Conservation (phyloP, 805 yeast genomes). For the Nakazawaea siamensis region DNA sequence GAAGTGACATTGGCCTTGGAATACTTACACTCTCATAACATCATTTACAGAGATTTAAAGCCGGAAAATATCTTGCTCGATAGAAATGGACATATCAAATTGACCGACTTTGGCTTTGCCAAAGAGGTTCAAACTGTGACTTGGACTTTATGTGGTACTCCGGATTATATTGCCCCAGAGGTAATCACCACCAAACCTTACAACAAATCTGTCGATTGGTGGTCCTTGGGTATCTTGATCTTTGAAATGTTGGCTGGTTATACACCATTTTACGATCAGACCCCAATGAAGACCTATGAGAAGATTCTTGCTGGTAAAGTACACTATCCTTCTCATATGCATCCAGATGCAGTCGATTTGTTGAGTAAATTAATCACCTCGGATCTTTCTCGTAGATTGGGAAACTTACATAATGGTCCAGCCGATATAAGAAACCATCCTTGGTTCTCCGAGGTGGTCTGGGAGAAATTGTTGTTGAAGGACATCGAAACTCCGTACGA, state of each 20-base stretch:
- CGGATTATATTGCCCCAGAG: conserved; percentile 59
- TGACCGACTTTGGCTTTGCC: conserved; percentile 58
- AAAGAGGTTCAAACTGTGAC: conserved; percentile 53
- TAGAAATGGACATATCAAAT: conserved; percentile 51
- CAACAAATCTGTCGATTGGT: conserved; percentile 58
- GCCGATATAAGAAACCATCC: conserved; percentile 48
- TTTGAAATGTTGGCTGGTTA: conserved; percentile 57
- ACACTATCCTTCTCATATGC: conserved; percentile 44
- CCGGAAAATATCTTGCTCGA: conserved; percentile 54
- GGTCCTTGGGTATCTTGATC: conserved; percentile 54
- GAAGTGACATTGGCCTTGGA: conserved; percentile 53
- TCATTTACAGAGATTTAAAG: conserved; percentile 52
- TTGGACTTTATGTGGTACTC: conserved; percentile 57
- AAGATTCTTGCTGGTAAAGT: conserved; percentile 47
- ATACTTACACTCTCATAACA: conserved; percentile 50
- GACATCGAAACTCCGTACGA: conserved; percentile 60
- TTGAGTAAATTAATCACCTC: conserved; percentile 42
- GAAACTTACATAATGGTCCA: conserved; percentile 50
- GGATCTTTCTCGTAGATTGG: conserved; percentile 48
- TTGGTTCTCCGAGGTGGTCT: conserved; percentile 54
- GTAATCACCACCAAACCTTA: conserved; percentile 58
- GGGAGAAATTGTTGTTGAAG: conserved; percentile 47
- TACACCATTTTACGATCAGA: conserved; percentile 55
- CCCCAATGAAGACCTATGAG: conserved; percentile 58
- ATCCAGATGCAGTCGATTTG: conserved; percentile 44